Conservation (phyloP, 352 stramenopile genomes). For the Albugo laibachii region DNA sequence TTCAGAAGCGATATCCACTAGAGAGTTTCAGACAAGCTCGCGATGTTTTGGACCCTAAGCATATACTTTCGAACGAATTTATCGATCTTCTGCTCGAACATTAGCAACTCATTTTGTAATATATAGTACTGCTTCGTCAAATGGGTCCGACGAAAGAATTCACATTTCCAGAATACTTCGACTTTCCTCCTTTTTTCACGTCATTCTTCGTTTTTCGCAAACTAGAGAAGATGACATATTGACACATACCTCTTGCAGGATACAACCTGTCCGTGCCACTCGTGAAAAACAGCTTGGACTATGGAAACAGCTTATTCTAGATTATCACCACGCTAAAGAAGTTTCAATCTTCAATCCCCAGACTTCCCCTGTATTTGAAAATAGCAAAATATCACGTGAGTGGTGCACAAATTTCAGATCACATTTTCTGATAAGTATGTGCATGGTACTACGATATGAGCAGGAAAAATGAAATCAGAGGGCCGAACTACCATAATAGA, state of each 20-base stretch:
- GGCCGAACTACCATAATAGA: conserved; percentile 45
- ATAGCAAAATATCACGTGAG: conserved; percentile 62
- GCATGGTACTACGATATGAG: not conserved
- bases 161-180: conserved; percentile 70
- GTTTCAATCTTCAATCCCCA: conserved; percentile 51
- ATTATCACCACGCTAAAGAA: conserved; percentile 61
- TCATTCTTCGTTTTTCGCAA: conserved; percentile 8
- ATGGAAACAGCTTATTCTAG: conserved; percentile 70
- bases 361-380: conserved; percentile 51
- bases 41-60: conserved; percentile 82
- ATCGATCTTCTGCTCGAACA: conserved; percentile 21
- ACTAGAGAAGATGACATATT: not conserved
- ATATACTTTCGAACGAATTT: conserved; percentile 82
- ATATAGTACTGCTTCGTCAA: too few relatives aligned
- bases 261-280: conserved; percentile 63
- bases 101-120: not conserved
- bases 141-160: conserved; percentile 21
- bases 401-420: not conserved
- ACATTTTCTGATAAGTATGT: not conserved
- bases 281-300: conserved; percentile 75
- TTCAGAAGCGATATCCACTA: conserved; percentile 72
- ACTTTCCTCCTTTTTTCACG: conserved; percentile 78
- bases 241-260: conserved; percentile 8
- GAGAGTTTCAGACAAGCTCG: conserved; percentile 80
- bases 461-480: conserved; percentile 51